A percentile compares a stretch with the other conserved stretches of the same genome.
phyloP scores from a whole-genome alignment of 2,329 filamentous ascomycete genomes.

The Oidium heveae region DNA sequence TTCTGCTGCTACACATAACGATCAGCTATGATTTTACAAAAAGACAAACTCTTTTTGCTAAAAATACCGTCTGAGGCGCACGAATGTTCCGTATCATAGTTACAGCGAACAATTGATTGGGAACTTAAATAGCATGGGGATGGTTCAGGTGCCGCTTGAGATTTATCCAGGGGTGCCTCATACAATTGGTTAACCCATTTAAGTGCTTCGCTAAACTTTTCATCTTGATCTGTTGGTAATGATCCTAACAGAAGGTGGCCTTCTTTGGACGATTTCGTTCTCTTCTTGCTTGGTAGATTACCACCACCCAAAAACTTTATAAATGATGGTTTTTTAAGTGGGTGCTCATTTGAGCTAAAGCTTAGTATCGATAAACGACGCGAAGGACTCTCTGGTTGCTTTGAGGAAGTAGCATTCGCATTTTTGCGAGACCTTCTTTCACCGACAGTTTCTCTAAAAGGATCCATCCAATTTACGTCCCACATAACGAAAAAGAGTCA shows the following conservation, averaged over 20 bases:
- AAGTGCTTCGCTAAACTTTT: neutral
- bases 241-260: neutral
- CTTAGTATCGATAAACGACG: slow-evolving; percentile 4
- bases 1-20: slow-evolving; percentile 13
- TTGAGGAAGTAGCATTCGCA: neutral
- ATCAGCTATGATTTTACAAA: neutral
- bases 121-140: neutral
- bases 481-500: slow-evolving; percentile 9
- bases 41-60: neutral
- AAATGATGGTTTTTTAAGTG: slow-evolving; percentile 2
- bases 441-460: slow-evolving; percentile 11
- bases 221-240: neutral
- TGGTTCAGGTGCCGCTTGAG: neutral
- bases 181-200: neutral
- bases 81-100: slow-evolving; percentile 5
- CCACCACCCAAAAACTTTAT: slow-evolving; percentile 3
- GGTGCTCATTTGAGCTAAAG: slow-evolving; percentile 3
- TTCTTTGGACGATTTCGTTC: neutral
- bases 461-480: slow-evolving; percentile 13
- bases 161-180: neutral
- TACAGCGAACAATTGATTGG: neutral
- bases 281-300: neutral
- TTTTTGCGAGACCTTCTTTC: slow-evolving; percentile 10
- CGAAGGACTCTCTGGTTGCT: neutral
- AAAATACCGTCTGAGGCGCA: slow-evolving; percentile 8